A percentile compares a stretch with the other conserved stretches of the same genome.
Evolutionary conservation across 768 basidiomycete species (phyloP).

Genomic region (Austroboletus eburneus): DNA sequence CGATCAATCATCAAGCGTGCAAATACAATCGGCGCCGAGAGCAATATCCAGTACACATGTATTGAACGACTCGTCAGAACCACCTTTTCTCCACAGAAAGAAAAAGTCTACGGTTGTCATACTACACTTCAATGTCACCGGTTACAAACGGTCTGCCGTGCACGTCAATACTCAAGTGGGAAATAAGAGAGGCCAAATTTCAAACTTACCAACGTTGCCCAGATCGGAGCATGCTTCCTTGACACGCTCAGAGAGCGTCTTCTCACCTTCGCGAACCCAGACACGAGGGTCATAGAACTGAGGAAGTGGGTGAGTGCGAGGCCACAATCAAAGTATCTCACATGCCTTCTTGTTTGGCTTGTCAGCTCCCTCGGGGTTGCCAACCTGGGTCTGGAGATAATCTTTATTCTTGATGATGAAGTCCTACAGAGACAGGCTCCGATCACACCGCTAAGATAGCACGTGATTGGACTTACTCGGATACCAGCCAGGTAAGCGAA

Average conservation of each 20-base stretch:
- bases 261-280: slow-evolving; percentile 98
- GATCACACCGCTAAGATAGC: not conserved
- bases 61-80: slow-evolving; percentile 1
- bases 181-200: not conserved
- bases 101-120: slow-evolving; percentile 20
- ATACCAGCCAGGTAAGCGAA: slow-evolving; percentile 89
- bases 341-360: slow-evolving; percentile 98
- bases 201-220: slow-evolving; percentile 55
- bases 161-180: not conserved
- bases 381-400: slow-evolving; percentile 88
- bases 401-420: slow-evolving; percentile 82
- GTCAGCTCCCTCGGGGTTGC: slow-evolving; percentile 94
- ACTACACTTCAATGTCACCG: not conserved
- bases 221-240: slow-evolving; percentile 93
- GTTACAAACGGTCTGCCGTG: slow-evolving; percentile 23
- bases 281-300: slow-evolving; percentile 94
- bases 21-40: not conserved
- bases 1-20: no score
- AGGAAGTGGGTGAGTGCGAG: no score
- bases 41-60: not conserved
- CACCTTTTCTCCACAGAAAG: not conserved
- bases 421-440: slow-evolving; percentile 45
- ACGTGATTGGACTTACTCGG: slow-evolving; percentile 43
- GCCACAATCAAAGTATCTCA: no score
- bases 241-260: slow-evolving; percentile 82